Base-by-base conservation (phyloP, 1,139 yeast species). In the Magnusiomyces sp. region DNA sequence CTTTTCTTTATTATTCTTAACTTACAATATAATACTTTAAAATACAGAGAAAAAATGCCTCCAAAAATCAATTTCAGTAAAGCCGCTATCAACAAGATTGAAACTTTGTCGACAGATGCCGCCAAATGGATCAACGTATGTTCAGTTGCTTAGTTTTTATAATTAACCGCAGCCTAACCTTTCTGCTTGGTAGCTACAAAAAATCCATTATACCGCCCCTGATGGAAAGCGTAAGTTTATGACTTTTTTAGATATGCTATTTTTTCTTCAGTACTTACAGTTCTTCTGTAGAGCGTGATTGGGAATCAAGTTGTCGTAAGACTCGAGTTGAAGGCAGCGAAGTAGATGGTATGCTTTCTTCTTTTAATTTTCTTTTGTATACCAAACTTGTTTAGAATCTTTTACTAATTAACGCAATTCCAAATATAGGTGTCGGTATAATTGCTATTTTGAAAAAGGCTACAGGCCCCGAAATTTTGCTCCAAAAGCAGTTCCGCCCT, bases 271-370 rank as follows among this genome's bases (percentile, higher is more conserved):
- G 14, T 2, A 13, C 49, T 45, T 38, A 50, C 43, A 23, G 7
- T 23, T 23, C 29, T 7, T 14, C 6, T 23, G n/a, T 47, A 58
- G 74, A 63, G 6, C 70, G 89, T 43, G 83, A 80, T 48, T 92
- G 97, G 97, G 98, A 92, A 68, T 83, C 82, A 77, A 94, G 95
- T 2, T 79, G 87, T 1, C 75, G 98, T 56, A 76, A 82, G 45
- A 90, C 97, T 6, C 74, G 95, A 54, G 80, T 83, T 5, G 73
- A 69, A 33, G 81, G 81, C 13, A 71, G 82, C 9, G 79, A 79
- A 13, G 74, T 82, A 23, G 97, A 90, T 64, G 96, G 95, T 54
- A 44, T 32, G 55, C 38, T 11, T 14, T 23, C 4, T 32, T 0
- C n/a, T 4, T 5, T 31, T 29, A 23, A 3, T 19, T 37, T 13